These are phyloP conservation scores for Plasmodium sp. DNA, from an alignment of 169 alveolate genomes.

Conservation along the genomic window DNA sequence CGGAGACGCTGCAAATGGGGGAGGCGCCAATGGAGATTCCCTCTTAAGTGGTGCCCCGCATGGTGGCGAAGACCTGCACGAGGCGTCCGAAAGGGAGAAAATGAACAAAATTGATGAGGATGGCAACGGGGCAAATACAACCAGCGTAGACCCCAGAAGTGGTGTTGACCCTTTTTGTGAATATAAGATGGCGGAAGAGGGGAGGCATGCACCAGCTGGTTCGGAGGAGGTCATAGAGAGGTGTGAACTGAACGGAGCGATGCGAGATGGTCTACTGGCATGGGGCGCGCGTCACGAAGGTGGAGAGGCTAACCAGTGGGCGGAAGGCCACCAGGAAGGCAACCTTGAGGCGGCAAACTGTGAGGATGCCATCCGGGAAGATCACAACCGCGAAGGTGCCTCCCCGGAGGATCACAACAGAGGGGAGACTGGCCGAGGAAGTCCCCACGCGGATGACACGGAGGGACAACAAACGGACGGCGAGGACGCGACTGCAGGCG, in stretches of 20 bases:
- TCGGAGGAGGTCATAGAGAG: not conserved
- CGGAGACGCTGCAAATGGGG: not conserved
- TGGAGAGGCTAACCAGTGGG: not conserved
- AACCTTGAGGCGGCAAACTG: not conserved
- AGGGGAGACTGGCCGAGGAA: not conserved
- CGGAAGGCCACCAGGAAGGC: not conserved
- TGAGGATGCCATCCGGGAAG: too few species aligned
- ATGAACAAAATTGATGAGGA: not conserved
- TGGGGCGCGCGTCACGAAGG: not conserved
- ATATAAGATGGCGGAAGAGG: not conserved
- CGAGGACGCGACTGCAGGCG: not conserved
- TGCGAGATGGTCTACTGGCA: not conserved
- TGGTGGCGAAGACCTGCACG: not conserved
- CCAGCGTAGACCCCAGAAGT: not conserved
- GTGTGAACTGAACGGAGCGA: not conserved
- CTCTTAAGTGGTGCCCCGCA: not conserved
- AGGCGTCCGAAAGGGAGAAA: not conserved
- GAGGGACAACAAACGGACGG: not conserved
- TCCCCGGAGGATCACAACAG: not conserved
- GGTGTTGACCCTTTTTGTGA: not conserved
- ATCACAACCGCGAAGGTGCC: not conserved
- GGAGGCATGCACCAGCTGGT: not conserved
- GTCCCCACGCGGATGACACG: not conserved
- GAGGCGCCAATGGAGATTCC: not conserved
- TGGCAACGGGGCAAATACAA: not conserved